A percentile compares a stretch with the other conserved stretches of the same genome.
Conservation (phyloP, 1,284 basidiomycete species). For the Boletus subluridellus region DNA sequence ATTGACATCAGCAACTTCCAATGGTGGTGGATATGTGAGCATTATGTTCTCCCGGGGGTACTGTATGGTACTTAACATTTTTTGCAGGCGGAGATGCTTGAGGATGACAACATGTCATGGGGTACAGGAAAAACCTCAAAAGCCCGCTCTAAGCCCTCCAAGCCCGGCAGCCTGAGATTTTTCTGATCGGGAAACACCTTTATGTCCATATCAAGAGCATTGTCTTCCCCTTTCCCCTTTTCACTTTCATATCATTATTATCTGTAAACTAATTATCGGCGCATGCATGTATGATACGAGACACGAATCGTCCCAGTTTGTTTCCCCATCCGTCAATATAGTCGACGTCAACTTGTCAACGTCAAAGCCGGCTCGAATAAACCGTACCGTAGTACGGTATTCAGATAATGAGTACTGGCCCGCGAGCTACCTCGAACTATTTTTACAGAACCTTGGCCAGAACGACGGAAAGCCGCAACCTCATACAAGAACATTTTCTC, state of each 20-base stretch:
- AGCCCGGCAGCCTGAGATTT: conserved; percentile 7
- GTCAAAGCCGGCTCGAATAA: not conserved
- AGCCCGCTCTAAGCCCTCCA: conserved; percentile 4
- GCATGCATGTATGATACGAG: conserved; percentile 16
- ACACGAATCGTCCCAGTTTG: not conserved
- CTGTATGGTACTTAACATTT: not conserved
- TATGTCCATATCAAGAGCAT: not conserved
- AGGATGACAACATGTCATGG: conserved; percentile 33
- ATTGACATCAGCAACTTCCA: not conserved
- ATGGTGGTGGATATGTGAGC: conserved; percentile 20
- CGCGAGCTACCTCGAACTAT: conserved; percentile 1
- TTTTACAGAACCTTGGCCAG: conserved; percentile 1
- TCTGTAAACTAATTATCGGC: conserved; percentile 3
- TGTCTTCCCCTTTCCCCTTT: not conserved
- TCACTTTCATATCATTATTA: conserved; percentile 12
- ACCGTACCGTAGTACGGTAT: too few species aligned
- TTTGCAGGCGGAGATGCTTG: conserved; percentile 28
- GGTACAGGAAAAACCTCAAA: conserved; percentile 1
- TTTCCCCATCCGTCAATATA: not conserved
- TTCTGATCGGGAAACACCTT: conserved; percentile 9
- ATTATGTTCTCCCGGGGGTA: not conserved
- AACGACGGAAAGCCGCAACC: not conserved
- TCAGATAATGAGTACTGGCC: not conserved
- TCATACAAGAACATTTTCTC: not conserved
- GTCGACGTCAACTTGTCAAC: not conserved